Evolutionary conservation across 2,329 filamentous ascomycete genomes (phyloP), one percentile per base, ranked within the genome.

Genomic region (Conoideocrella luteorostrata): DNA sequence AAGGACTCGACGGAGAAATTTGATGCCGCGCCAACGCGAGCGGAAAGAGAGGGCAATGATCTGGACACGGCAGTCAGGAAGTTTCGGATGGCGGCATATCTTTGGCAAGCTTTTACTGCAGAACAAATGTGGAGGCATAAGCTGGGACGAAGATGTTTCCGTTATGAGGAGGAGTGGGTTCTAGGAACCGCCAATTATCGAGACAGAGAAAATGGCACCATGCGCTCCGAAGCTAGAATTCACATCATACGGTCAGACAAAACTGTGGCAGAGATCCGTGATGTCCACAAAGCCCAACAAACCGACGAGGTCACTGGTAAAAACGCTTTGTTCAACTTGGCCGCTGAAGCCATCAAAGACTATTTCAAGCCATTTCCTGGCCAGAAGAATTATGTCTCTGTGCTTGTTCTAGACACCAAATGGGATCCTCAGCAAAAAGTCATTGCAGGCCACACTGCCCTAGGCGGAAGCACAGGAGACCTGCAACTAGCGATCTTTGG

Each of bases 41-140:
- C 78, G 44, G 80, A 86, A 62, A 81, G 77, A 52, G 90, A 95
- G 70, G 90, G 88, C 15, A 95, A 95, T 62, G 77, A 76, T 2
- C 60, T 97, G 28, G 83, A 90, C 10, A 80, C 79, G 7, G 93
- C 93, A 0, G 75, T 95, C 41, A 80, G 79, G 56, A 98, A 98
- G 61, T 96, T 93, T 61, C 80, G 90, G 50, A 96, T 95, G 86
- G 85, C 89, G 15, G 91, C 88, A 20, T 96, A 97, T 60, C 72
- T 97, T 12, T 97, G 93, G 90, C 93, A 98, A 62, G 88, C 90
- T 7, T 97, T 95, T 57, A 97, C 91, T 0, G 88, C 88, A 6
- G 93, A 98, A 62, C 90, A 97, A 61, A 97, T 97, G 91, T 85
- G 80, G 62, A 82, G 88, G 50, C 86, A 95, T 60, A 86, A 84